Base-by-base conservation (phyloP, 306 rosid species). In the Ormosia semicastrata region DNA sequence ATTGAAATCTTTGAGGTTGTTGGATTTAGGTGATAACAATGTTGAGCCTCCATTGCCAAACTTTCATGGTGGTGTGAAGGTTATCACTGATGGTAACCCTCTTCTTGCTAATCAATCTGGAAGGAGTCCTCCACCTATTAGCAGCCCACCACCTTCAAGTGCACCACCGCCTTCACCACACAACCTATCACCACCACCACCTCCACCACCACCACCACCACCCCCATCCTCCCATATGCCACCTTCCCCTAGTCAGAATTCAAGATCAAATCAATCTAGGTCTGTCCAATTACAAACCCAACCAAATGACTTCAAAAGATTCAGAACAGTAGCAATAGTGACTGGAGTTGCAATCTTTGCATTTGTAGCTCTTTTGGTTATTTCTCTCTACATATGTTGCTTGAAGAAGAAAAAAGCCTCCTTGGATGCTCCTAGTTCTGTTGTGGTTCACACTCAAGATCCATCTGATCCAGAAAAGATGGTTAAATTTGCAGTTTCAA, bases 1-100 rank as follows among this genome's bases (percentile, higher is more conserved):
- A 36, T 65, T 90, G 83, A 87, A 75, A 66, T 86, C 91, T 52
- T 83, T 92, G 87, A 89, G 79, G 60, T 78, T 89, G 83, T 83
- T 94, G 86, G 97, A 94, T 82, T 83, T 94, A 74, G 73, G 90
- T 58, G 84, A 79, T 40, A 94, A 94, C 84, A 87, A 90, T 75
- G 50, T 94, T 52, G 77, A 84, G 77, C 92, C 92, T 71, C 97
- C 97, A 52, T 69, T 90, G 13, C 98, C 98, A 4, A 76, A 64
- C 2, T 90, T 94, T 83, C 85, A 44, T 52, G 83, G 68, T 2
- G 85, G 73, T 74, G 84, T 90, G 85, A 88, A 85, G 64, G 68
- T 94, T 71, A 24, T 62, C 59, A 66, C 75, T 2, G 79, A 10
- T 5, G 97, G 97, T 49, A 92, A 94, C 80, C 91, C 92, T 74